Conservation (phyloP, 345 rosid genomes). For the Anacardium occidentale region DNA sequence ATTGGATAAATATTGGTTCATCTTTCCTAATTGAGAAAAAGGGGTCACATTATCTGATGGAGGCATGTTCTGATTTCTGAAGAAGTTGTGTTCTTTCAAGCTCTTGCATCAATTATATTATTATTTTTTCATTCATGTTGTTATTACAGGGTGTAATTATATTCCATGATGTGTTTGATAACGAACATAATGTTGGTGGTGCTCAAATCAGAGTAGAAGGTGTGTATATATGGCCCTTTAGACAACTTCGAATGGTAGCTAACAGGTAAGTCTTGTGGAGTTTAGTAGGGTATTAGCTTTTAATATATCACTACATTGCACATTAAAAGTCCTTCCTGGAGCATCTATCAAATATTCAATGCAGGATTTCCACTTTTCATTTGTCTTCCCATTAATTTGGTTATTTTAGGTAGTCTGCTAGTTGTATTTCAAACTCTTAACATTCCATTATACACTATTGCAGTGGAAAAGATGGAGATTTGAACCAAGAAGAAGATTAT, state of each 20-base stretch:
- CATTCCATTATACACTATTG: constrained; percentile 18
- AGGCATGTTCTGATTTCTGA: neutral
- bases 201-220: constrained; percentile 96
- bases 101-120: too few species aligned
- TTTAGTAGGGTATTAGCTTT: neutral
- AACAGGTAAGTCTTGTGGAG: constrained; percentile 55
- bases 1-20: neutral
- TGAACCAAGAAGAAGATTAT: constrained; percentile 80
- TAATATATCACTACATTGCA: neutral
- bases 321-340: neutral
- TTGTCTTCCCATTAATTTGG: neutral
- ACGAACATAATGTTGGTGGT: constrained; percentile 85
- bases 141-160: constrained; percentile 82
- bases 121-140: constrained; percentile 13
- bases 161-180: constrained; percentile 93
- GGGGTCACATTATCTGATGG: neutral
- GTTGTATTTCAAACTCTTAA: constrained; percentile 18
- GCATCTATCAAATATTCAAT: constrained; percentile 3
- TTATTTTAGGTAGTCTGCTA: constrained; percentile 8
- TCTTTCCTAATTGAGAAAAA: neutral
- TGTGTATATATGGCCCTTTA: constrained; percentile 99
- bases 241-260: constrained; percentile 94
- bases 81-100: neutral
- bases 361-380: neutral
- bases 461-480: constrained; percentile 81